Evolutionary conservation across 225 moss, liverwort and hornwort genomes (phyloP).

Genomic region (Marchantia paleacea): DNA sequence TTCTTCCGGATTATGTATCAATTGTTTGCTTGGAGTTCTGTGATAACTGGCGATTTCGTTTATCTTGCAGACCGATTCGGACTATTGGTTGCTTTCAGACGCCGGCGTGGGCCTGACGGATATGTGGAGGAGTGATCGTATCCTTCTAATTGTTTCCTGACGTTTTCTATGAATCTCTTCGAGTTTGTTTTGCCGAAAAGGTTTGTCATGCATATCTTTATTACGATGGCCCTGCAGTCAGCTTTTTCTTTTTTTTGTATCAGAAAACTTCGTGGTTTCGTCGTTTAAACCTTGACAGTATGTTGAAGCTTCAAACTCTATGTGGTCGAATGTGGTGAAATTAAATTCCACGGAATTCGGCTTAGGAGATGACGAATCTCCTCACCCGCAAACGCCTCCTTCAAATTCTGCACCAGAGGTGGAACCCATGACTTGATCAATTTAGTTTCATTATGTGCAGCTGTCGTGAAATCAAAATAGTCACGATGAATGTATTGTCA

Average conservation of each 20-base stretch:
- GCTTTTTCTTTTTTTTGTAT: not conserved
- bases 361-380: constrained; percentile 49
- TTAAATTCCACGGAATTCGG: constrained; percentile 57
- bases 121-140: constrained; percentile 88
- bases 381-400: constrained; percentile 61
- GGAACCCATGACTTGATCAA: constrained; percentile 47
- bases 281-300: constrained; percentile 42
- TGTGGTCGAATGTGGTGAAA: constrained; percentile 72
- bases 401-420: constrained; percentile 49
- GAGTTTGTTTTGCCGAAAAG: not conserved
- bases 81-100: constrained; percentile 81
- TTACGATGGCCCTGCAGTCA: too few relatives aligned
- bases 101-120: constrained; percentile 76
- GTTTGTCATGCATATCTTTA: not conserved
- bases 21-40: not conserved
- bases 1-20: not conserved
- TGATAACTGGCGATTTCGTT: not conserved
- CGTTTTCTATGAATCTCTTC: not conserved
- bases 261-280: not conserved
- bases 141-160: constrained; percentile 32
- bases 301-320: constrained; percentile 49
- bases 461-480: not conserved
- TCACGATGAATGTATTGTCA: constrained; percentile 8
- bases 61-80: constrained; percentile 56
- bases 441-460: not conserved